phyloP scores from a whole-genome alignment of 2,329 filamentous ascomycete genomes.

The Diaporthe australafricana region DNA sequence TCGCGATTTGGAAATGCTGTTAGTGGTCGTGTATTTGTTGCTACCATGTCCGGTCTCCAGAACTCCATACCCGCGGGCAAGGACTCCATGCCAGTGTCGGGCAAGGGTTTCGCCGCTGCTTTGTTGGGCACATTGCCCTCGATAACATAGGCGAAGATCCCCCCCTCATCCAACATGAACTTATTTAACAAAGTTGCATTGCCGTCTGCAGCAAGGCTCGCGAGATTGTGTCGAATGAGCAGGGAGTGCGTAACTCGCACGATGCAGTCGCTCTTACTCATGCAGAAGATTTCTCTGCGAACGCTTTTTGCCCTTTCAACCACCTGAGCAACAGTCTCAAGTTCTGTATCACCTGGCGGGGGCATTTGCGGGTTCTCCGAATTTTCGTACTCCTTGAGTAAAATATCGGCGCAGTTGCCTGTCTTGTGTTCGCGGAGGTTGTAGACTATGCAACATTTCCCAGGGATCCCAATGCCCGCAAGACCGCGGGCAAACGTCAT shows the following conservation, averaged over 20 bases:
- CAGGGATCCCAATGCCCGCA: background rate
- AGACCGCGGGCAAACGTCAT: background rate
- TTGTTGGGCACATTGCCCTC: background rate
- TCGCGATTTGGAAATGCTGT: too few relatives aligned
- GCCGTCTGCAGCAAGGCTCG: fast-evolving
- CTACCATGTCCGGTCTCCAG: too few relatives aligned
- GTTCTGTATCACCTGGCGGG: background rate
- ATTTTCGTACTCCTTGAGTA: background rate
- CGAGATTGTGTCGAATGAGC: background rate
- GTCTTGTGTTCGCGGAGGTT: background rate
- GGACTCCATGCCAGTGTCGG: too few relatives aligned
- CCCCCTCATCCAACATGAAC: background rate
- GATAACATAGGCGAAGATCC: background rate
- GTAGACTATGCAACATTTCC: background rate
- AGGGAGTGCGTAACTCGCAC: background rate
- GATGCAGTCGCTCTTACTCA: background rate
- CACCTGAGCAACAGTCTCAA: too few relatives aligned
- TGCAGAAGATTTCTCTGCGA: fast-evolving
- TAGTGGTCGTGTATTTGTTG: too few relatives aligned
- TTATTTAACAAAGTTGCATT: background rate
- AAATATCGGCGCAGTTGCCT: background rate
- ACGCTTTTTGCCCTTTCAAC: too few relatives aligned
- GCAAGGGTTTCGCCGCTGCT: too few relatives aligned
- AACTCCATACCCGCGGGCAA: too few relatives aligned
- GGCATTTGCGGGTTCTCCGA: background rate